phyloP scores from a whole-genome alignment of 441 rosid genomes.

The Eutrema salsugineum region DNA sequence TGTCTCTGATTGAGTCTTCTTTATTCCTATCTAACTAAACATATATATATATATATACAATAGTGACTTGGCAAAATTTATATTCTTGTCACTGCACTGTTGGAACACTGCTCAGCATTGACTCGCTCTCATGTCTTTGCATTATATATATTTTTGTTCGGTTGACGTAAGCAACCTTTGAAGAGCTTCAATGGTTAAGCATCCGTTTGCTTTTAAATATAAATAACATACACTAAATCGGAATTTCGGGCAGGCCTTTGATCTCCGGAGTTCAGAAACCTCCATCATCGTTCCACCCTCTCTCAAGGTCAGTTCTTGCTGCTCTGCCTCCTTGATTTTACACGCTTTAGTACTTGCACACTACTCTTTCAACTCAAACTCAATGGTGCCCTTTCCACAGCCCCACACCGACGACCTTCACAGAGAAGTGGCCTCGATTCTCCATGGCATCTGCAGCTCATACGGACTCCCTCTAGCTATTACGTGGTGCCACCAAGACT shows the following conservation, averaged over 20 bases:
- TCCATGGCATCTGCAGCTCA: conserved; percentile 53
- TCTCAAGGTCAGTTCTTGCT: conserved; percentile 43
- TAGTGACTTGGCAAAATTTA: too few relatives aligned
- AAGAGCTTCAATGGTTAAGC: conserved; percentile 35
- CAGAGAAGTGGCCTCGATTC: conserved; percentile 50
- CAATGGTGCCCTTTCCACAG: conserved; percentile 16
- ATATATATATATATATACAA: not conserved
- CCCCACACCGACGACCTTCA: conserved; percentile 50
- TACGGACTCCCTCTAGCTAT: conserved; percentile 66
- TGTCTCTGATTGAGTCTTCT: conserved; percentile 9
- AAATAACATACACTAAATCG: not conserved
- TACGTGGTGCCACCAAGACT: conserved; percentile 75
- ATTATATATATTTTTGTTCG: not conserved
- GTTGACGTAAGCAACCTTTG: conserved; percentile 43
- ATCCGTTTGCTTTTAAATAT: conserved; percentile 1
- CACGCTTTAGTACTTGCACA: not conserved
- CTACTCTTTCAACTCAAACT: conserved; percentile 5
- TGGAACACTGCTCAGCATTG: conserved; percentile 40
- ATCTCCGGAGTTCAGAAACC: conserved; percentile 62
- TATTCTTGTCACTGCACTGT: conserved; percentile 33
- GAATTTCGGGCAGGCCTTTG: conserved; percentile 60
- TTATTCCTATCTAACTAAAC: not conserved
- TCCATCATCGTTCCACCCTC: conserved; percentile 46
- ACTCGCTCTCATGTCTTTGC: conserved; percentile 33
- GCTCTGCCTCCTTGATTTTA: not conserved